Conservation (phyloP, 202 grass and related monocot species). For the Setaria italica region DNA sequence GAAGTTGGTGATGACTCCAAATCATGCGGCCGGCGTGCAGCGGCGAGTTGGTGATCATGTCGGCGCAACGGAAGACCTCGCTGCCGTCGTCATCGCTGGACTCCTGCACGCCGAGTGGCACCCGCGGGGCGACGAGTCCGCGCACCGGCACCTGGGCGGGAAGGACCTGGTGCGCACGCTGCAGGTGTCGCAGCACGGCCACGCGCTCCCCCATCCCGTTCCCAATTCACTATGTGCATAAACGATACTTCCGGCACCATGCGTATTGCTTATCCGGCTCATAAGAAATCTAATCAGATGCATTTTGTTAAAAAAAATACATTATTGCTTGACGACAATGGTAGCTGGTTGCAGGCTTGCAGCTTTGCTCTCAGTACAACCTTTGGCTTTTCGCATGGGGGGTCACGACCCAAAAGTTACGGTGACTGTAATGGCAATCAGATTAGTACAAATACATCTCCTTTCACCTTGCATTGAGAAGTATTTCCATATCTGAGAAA, state of each 20-base stretch:
- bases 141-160: constrained; percentile 11
- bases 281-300: too few species aligned
- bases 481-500: too few species aligned
- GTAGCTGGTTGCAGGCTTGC: background rate
- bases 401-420: too few species aligned
- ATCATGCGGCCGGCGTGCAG: constrained; percentile 2
- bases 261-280: background rate
- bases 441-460: too few species aligned
- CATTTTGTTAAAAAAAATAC: background rate
- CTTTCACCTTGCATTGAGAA: too few species aligned
- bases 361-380: background rate
- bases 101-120: constrained; percentile 7
- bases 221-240: too few species aligned
- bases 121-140: background rate
- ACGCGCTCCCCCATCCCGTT: background rate
- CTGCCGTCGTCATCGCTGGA: background rate
- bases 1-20: background rate
- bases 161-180: constrained; percentile 17
- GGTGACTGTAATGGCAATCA: too few species aligned
- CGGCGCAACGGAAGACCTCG: background rate
- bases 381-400: too few species aligned
- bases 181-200: constrained; percentile 31
- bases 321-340: background rate
- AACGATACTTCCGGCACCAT: too few species aligned
- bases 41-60: background rate